Base-by-base conservation (phyloP, 2,329 filamentous ascomycete species). In the Paraphoma chrysanthemicola region DNA sequence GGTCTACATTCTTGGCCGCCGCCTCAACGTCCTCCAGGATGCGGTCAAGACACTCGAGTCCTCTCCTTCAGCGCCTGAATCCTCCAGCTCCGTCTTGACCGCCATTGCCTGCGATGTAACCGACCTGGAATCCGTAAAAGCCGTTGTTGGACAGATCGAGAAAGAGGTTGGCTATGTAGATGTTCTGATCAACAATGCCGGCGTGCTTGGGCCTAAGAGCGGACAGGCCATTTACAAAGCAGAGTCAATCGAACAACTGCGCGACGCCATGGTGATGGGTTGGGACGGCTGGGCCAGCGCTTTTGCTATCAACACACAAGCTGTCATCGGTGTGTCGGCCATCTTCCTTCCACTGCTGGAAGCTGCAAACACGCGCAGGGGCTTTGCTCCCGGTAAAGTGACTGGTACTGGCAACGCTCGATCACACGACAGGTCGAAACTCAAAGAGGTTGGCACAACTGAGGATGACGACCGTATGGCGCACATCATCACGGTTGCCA, bases 131-230 rank as follows among this genome's bases (percentile, higher is more conserved):
- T 81, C 80, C 12, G 67, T 83, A 30, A 67, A 74, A 16, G 62
- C 63, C 4, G 80, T 77, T 4, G 81, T 79, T 11, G 70, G 74
- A n/a, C 69, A 70, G 1, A 77, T 85, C 43, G 71, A 76, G 6
- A 59, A 69, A 7, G 78, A 83, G 28, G 67, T 67, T 3, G 80
- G 78, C 42, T 78, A 82, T 60, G 78, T 85, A 54, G 82, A 86
- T 63, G 77, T 85, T 23, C 72, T 85, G 0, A 76, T 85, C 65
- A 81, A 81, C 66, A 85, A 85, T 60, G 82, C 82, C 14, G 83
- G 83, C 28, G 73, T 81, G 44, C 66, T 69, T 4, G 80, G 82
- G 0, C 82, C 83, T 0, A 67, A 58, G n/a, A 75, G 77, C 48
- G 78, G 75, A 36, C 72, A 62, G 5, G 73, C 74, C 38, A 71